phyloP scores from a whole-genome alignment of 208 protist species.

The Naegleria lovaniensis region DNA sequence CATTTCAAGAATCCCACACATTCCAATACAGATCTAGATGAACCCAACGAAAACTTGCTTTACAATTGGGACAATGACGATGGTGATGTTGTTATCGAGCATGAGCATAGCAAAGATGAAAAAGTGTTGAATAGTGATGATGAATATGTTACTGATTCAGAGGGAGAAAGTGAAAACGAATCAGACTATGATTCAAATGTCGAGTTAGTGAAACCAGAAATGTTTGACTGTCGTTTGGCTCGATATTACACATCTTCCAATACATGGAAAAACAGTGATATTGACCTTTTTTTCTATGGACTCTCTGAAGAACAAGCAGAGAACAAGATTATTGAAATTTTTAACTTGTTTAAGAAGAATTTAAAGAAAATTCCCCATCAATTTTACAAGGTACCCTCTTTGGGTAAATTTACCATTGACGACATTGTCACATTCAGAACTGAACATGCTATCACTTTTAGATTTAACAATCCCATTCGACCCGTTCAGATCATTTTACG shows the following conservation, averaged over 20 bases:
- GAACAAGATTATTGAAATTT: not conserved
- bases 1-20: not conserved
- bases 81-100: not conserved
- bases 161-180: not conserved
- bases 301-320: not conserved
- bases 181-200: not conserved
- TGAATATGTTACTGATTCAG: not conserved
- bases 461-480: not conserved
- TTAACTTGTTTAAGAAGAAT: not conserved
- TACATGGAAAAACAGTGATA: not conserved
- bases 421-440: not conserved
- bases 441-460: not conserved
- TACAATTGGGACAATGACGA: not conserved
- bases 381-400: too few species aligned
- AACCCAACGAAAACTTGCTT: not conserved
- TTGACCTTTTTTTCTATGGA: not conserved
- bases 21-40: not conserved
- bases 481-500: constrained; percentile 36
- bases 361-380: not conserved
- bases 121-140: not conserved
- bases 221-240: not conserved
- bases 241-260: not conserved
- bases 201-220: not conserved
- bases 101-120: not conserved
- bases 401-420: not conserved